These are phyloP conservation scores for Stipa capillata DNA, from an alignment of 176 grass and related monocot genomes.

Conservation along the genomic window DNA sequence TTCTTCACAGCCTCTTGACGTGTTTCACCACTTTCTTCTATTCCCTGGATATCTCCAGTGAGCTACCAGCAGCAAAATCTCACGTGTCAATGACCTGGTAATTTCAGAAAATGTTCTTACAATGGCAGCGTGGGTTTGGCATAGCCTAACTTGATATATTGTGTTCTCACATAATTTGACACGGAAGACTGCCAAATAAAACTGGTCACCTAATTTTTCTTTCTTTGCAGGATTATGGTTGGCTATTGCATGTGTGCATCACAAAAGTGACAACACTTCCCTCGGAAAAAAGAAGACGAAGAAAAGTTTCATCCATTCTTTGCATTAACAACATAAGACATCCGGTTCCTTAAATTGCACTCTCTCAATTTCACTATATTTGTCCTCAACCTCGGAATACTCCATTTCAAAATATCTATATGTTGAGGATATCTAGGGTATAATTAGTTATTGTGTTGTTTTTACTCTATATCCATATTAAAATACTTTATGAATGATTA, in stretches of 20 bases:
- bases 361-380: too few species aligned
- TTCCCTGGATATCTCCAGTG: slow-evolving; percentile 10
- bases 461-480: too few species aligned
- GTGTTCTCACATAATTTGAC: background rate
- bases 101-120: background rate
- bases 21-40: slow-evolving; percentile 11
- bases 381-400: too few species aligned
- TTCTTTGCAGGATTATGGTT: background rate
- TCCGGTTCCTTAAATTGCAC: background rate
- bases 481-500: too few species aligned
- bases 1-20: slow-evolving; percentile 7
- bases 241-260: background rate
- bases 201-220: background rate
- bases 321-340: background rate
- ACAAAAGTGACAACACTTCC: background rate
- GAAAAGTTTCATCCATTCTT: background rate
- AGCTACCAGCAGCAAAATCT: slow-evolving; percentile 10
- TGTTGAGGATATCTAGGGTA: too few species aligned
- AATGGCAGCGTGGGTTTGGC: background rate
- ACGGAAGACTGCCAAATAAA: background rate
- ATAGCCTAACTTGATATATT: slow-evolving; percentile 8
- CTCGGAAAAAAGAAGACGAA: background rate
- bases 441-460: too few species aligned
- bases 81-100: background rate
- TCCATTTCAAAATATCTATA: too few species aligned